Conservation (phyloP, 768 basidiomycete species). For the Lactarius sanguifluus region DNA sequence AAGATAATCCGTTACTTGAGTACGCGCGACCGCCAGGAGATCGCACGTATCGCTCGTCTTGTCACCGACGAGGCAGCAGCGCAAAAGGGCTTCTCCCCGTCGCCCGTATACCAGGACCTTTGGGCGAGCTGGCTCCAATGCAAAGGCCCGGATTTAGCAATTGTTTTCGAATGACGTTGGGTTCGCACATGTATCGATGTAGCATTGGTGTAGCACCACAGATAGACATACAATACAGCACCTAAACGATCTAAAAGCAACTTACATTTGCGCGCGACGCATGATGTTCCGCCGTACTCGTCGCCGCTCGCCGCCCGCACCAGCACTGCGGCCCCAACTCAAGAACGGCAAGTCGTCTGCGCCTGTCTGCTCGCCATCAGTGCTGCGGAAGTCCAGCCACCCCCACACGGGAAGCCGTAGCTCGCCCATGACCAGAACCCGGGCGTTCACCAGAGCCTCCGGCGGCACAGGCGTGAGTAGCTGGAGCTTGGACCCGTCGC, state of each 20-base stretch:
- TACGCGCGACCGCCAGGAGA: slow-evolving; percentile 41
- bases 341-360: slow-evolving; percentile 71
- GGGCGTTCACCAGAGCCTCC: slow-evolving; percentile 40
- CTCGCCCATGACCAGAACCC: slow-evolving; percentile 79
- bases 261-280: slow-evolving; percentile 71
- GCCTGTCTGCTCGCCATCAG: slow-evolving; percentile 38
- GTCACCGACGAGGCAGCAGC: slow-evolving; percentile 42
- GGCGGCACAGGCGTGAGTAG: slow-evolving; percentile 77
- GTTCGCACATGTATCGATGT: slow-evolving; percentile 16
- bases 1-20: slow-evolving; percentile 40
- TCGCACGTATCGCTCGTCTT: slow-evolving; percentile 44
- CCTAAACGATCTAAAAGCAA: background rate
- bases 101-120: slow-evolving; percentile 37
- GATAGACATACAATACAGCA: background rate
- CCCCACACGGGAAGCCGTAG: slow-evolving; percentile 87
- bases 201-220: background rate
- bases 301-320: slow-evolving; percentile 69
- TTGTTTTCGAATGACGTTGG: slow-evolving; percentile 37
- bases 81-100: slow-evolving; percentile 25
- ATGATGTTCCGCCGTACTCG: slow-evolving; percentile 83
- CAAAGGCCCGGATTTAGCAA: slow-evolving; percentile 38
- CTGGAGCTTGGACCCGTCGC: slow-evolving; percentile 48
- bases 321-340: slow-evolving; percentile 70
- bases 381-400: slow-evolving; percentile 67
- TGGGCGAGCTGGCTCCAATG: slow-evolving; percentile 43